Conservation (phyloP, 2,329 filamentous ascomycete genomes). For the Calonectria honghensis region DNA sequence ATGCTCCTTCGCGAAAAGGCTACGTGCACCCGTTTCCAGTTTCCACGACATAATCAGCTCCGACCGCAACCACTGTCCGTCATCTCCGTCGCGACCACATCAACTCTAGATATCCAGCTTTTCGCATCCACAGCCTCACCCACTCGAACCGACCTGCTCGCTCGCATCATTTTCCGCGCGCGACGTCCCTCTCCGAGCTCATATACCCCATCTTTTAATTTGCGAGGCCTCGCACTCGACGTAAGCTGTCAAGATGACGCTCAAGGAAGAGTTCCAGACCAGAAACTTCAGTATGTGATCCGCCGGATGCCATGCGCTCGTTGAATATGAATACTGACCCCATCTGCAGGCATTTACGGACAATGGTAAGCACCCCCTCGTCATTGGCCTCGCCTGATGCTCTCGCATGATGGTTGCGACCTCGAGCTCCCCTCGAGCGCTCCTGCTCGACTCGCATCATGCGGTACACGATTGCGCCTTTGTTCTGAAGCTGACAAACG, state of each 20-base stretch:
- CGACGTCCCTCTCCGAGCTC: conserved; percentile 39
- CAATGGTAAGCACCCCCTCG: conserved; percentile 78
- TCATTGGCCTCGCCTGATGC: conserved; percentile 19
- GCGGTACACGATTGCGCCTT: conserved; percentile 25
- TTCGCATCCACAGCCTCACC: conserved; percentile 34
- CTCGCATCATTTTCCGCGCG: conserved; percentile 37
- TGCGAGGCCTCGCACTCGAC: conserved; percentile 46
- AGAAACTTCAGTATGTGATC: conserved; percentile 81
- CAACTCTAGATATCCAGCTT: conserved; percentile 44
- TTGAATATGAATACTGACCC: conserved; percentile 57
- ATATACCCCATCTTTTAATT: conserved; percentile 40
- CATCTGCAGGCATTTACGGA: conserved; percentile 79
- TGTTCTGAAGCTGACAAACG: conserved; percentile 39
- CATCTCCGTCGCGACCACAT: conserved; percentile 48
- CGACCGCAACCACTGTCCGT: conserved; percentile 40
- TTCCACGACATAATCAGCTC: conserved; percentile 53
- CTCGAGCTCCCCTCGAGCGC: conserved; percentile 38
- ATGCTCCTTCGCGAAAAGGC: conserved; percentile 56
- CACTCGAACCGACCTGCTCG: conserved; percentile 24
- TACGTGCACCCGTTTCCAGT: conserved; percentile 58
- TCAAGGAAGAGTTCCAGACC: conserved; percentile 83
- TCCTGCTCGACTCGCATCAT: conserved; percentile 24
- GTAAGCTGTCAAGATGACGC: conserved; percentile 75
- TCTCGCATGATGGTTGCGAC: conserved; percentile 21
- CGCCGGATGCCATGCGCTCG: conserved; percentile 33